Base-by-base conservation (phyloP, 257 asterid species). In the Solanum chiquidenum region DNA sequence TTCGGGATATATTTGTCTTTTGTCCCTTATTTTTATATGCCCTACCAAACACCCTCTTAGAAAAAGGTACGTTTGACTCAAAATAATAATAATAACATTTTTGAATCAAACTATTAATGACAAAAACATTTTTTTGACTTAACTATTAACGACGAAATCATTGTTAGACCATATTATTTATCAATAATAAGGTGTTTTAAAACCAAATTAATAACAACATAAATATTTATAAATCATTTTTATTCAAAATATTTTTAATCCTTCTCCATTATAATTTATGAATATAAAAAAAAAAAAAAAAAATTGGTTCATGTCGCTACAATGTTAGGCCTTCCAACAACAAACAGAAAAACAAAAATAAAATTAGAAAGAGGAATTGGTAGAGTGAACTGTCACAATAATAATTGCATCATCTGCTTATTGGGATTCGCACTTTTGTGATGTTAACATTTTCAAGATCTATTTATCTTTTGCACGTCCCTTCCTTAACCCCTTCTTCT, bases 361-460 rank as follows among this genome's bases (percentile, higher is more conserved):
- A 9, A 46, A 80, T 25, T 4, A 0, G 5, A 42, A 74, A 38
- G 40, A 29, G 52, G 11, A 75, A 76, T 74, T 46, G 68, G 29
- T 46, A 46, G 84, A 44, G 85, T 80, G 85, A 80, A 9, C 85
- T 80, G 85, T 80, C 66, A 80, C 85, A 74, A 74, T 5, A 80
- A 80, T 80, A 80, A 80, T 80, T 80, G 85, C 40, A 46, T 80
- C 85, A 80, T 27, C 85, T 46, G 85, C 68, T 80, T 80, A 80
- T 80, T 80, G 85, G 68, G 85, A 46, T 80, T 80, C 85, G 85
- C 85, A 80, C 68, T 80, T 80, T 55, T 23, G 12, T 80, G 85
- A 35, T 80, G 62, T 60, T 44, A 25, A 79, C 66, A 79, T 79
- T 79, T 73, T 79, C 66, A 79, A 79, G 85, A 79, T 79, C 66